Evolutionary conservation across 2,329 filamentous ascomycete genomes (phyloP).

Genomic region (Monosporascus cannonballus): DNA sequence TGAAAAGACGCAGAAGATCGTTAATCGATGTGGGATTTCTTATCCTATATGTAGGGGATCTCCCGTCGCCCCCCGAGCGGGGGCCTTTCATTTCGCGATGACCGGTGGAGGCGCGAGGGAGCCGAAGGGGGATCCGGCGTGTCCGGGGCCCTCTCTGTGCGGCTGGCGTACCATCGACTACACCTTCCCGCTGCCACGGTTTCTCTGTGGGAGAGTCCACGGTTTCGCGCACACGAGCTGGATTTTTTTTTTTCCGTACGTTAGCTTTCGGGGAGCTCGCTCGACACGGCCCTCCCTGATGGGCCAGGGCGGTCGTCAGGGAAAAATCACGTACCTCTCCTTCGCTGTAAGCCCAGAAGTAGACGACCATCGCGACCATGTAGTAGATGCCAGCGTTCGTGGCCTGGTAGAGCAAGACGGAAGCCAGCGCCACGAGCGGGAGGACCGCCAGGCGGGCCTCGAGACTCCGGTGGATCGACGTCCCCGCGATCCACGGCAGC

Average conservation of each 20-base stretch:
- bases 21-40: neutral
- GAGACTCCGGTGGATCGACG: constrained; percentile 76
- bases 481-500: constrained; percentile 68
- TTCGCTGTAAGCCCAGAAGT: constrained; percentile 96
- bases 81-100: neutral
- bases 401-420: constrained; percentile 80
- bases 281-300: no score
- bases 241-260: neutral
- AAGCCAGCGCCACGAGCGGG: constrained; percentile 68
- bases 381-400: constrained; percentile 94
- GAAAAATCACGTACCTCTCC: constrained; percentile 63
- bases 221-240: constrained; percentile 64
- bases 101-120: neutral
- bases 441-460: constrained; percentile 78
- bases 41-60: neutral
- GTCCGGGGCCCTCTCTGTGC: neutral
- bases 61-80: neutral
- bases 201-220: constrained; percentile 61
- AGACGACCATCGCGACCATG: constrained; percentile 74
- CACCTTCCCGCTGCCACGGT: constrained; percentile 32
- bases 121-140: neutral
- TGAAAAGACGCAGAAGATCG: neutral
- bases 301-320: no score
- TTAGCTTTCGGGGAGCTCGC: constrained; percentile 1
- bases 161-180: constrained; percentile 28